A percentile compares a stretch with the other conserved stretches of the same genome.
These are phyloP conservation scores for Quercus aquifolioides DNA, from an alignment of 306 rosid species.

Conservation along the genomic window DNA sequence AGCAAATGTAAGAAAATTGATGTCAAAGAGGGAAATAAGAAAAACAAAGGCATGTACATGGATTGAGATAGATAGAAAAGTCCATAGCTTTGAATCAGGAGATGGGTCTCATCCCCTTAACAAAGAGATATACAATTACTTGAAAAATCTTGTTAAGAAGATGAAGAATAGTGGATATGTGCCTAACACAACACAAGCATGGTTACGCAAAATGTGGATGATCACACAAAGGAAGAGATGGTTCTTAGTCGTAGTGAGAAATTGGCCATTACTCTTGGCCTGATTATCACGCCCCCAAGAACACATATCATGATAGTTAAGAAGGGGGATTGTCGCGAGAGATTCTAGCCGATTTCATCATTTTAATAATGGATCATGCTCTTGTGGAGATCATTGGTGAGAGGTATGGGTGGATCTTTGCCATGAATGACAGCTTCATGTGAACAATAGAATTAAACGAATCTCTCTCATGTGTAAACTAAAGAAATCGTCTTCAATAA, in stretches of 20 bases:
- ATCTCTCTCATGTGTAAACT: neutral
- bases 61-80: conserved; percentile 28
- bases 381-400: conserved; percentile 27
- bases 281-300: conserved; percentile 6
- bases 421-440: neutral
- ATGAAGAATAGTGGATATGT: conserved; percentile 21
- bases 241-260: conserved; percentile 27
- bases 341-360: conserved; percentile 25
- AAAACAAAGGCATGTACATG: conserved; percentile 28
- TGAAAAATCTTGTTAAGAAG: conserved; percentile 8
- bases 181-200: conserved; percentile 26
- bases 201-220: conserved; percentile 26
- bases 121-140: conserved; percentile 16
- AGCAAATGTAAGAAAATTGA: conserved; percentile 25
- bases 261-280: conserved; percentile 18
- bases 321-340: conserved; percentile 26
- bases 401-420: neutral
- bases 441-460: neutral
- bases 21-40: conserved; percentile 15
- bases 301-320: conserved; percentile 18
- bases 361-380: conserved; percentile 26
- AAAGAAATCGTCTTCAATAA: too few relatives aligned
- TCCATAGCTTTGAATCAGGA: conserved; percentile 27
- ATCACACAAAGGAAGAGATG: conserved; percentile 12
- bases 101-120: conserved; percentile 24